Conservation (phyloP, 2,329 filamentous ascomycete species). For the Rugonectria rugulosa region DNA sequence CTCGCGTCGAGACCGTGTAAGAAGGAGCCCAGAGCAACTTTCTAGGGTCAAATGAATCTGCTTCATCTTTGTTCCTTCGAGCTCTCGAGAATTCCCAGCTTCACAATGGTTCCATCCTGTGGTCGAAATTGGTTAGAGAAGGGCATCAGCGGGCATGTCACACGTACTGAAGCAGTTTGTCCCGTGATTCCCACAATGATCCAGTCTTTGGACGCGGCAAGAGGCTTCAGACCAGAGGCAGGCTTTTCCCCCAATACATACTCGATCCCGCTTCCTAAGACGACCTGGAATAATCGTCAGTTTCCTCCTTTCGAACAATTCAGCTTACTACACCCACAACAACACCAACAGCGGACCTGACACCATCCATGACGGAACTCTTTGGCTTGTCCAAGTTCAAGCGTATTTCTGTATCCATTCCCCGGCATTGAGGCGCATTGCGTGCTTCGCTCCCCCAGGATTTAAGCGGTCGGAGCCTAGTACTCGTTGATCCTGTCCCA, state of each 20-base stretch:
- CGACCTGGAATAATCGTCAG: not conserved
- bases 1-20: not conserved
- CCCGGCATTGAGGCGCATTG: not conserved
- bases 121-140: not conserved
- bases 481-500: not conserved
- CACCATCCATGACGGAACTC: not conserved
- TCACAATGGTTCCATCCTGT: conserved; percentile 9
- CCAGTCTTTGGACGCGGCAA: not conserved
- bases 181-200: conserved; percentile 4
- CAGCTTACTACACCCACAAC: not conserved
- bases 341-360: not conserved
- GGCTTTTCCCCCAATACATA: not conserved
- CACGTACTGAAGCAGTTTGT: conserved; percentile 3
- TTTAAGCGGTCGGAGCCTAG: not conserved
- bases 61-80: not conserved
- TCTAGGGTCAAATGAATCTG: not conserved
- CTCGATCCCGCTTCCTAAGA: not conserved
- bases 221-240: not conserved
- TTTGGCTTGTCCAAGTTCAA: not conserved
- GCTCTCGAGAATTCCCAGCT: conserved; percentile 3
- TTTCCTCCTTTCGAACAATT: not conserved
- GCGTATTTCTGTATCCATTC: conserved; percentile 5
- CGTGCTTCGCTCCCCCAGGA: not conserved
- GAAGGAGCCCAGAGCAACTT: not conserved
- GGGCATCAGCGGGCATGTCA: no score